phyloP scores from a whole-genome alignment of 306 rosid species.

The Sechiopsis laciniata region DNA sequence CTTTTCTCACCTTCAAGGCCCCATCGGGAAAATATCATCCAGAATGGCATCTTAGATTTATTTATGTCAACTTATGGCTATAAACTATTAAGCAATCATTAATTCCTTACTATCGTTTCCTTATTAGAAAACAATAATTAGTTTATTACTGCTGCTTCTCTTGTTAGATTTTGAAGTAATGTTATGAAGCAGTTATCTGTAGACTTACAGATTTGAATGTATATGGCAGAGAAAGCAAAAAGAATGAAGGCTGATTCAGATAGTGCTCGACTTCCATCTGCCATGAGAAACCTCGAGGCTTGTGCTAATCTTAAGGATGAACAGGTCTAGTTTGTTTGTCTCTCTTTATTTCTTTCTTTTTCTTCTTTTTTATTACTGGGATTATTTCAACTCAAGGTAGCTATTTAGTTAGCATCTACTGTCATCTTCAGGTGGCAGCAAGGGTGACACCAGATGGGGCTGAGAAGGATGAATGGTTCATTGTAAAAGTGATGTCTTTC shows the following conservation, averaged over 20 bases:
- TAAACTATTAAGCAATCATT: not conserved
- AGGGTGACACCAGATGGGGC: constrained; percentile 79
- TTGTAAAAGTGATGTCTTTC: constrained; percentile 89
- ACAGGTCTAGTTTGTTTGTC: constrained; percentile 45
- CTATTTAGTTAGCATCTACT: constrained; percentile 25
- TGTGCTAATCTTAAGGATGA: constrained; percentile 80
- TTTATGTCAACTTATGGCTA: not conserved
- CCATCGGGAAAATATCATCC: not conserved
- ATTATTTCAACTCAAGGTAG: not conserved
- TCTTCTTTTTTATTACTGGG: not conserved
- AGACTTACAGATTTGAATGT: constrained; percentile 29
- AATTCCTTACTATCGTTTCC: not conserved
- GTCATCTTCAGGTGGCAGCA: constrained; percentile 74
- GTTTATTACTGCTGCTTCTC: not conserved
- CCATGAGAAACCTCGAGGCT: constrained; percentile 57
- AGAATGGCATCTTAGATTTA: constrained; percentile 9
- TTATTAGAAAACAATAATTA: not conserved
- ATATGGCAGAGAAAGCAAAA: constrained; percentile 72
- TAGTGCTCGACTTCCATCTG: constrained; percentile 56
- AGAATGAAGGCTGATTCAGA: constrained; percentile 79
- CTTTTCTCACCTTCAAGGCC: constrained; percentile 2
- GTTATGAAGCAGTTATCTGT: constrained; percentile 5
- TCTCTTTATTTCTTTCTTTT: not conserved
- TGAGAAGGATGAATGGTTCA: constrained; percentile 92
- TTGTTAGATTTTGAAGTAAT: constrained; percentile 3